Conservation (phyloP, 345 rosid species). For the Eutrema japonicum region DNA sequence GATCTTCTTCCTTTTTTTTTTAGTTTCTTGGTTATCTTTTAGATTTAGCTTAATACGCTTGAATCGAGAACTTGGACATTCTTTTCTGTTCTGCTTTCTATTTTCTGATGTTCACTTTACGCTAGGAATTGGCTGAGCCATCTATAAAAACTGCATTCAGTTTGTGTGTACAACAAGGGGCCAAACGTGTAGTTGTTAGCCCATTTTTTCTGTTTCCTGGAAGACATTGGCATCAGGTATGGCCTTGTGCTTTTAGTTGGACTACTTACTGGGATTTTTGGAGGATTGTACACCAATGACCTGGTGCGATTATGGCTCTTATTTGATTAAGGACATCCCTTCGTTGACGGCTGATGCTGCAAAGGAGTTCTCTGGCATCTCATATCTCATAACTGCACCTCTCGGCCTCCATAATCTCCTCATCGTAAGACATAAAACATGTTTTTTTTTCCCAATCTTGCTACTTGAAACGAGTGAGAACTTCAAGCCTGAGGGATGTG, state of each 20-base stretch:
- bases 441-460: not conserved
- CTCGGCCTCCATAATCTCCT: conserved; percentile 87
- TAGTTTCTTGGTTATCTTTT: conserved; percentile 29
- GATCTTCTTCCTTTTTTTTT: not conserved
- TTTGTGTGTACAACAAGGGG: conserved; percentile 77
- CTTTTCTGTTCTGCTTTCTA: not conserved
- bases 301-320: conserved; percentile 7
- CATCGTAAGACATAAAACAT: conserved; percentile 57
- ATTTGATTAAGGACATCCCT: conserved; percentile 69
- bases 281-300: not conserved
- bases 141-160: conserved; percentile 79
- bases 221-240: conserved; percentile 91
- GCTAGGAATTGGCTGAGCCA: conserved; percentile 87
- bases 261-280: not conserved
- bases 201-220: conserved; percentile 96
- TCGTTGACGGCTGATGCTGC: conserved; percentile 92
- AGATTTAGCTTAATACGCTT: not conserved
- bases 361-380: conserved; percentile 66
- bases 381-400: conserved; percentile 82
- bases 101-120: conserved; percentile 30
- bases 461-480: not conserved
- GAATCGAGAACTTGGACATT: not conserved
- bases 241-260: not conserved
- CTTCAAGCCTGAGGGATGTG: not conserved
- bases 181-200: conserved; percentile 76